Evolutionary conservation across 495 filamentous ascomycete species (phyloP), one percentile per base, ranked within the genome.

Genomic region (Aspergillus kassunensis): DNA sequence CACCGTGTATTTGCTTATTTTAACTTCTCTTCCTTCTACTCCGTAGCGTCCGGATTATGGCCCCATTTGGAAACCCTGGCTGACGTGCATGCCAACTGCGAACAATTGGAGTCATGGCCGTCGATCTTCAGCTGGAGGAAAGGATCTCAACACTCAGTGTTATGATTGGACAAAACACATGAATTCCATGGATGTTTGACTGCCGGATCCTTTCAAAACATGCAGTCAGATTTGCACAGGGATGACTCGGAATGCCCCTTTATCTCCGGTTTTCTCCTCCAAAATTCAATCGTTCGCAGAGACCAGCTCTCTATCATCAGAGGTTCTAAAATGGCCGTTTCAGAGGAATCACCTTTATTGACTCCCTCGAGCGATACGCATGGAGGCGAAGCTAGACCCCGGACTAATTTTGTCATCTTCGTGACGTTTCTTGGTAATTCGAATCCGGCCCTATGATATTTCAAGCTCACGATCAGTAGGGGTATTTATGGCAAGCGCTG

Each of bases 401-500:
- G n/a, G n/a, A n/a, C n/a, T n/a, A n/a, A n/a, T n/a, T n/a, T n/a
- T n/a, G n/a, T n/a, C n/a, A n/a, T n/a, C n/a, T n/a, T n/a, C 9
- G 35, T 11, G 21, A 25, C 35, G n/a, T 50, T 50, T 11, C 16
- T 50, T 10, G 47, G 47, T 50, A 46, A n/a, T n/a, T 10, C 6
- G 24, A 40, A 40, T 3, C 18, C 11, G 36, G 2, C 18, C 3
- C 18, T 9, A 9, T 8, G 6, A 20, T 3, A 5, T 4, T 21
- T 21, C 0, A 33, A 30, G 6, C n/a, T 43, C 2, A 48, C 18
- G 8, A 0, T 40, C 35, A 2, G 13, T 23, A 72, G 69, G 66
- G 4, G 58, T 66, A n/a, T 61, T 73, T 35, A 54, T 73, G 2
- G 66, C 64, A 2, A 61, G 42, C 36, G 64, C 60, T 4, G 69